These are phyloP conservation scores for Ophiosphaerella korrae DNA, from an alignment of 2,329 filamentous ascomycete species.

Conservation along the genomic window DNA sequence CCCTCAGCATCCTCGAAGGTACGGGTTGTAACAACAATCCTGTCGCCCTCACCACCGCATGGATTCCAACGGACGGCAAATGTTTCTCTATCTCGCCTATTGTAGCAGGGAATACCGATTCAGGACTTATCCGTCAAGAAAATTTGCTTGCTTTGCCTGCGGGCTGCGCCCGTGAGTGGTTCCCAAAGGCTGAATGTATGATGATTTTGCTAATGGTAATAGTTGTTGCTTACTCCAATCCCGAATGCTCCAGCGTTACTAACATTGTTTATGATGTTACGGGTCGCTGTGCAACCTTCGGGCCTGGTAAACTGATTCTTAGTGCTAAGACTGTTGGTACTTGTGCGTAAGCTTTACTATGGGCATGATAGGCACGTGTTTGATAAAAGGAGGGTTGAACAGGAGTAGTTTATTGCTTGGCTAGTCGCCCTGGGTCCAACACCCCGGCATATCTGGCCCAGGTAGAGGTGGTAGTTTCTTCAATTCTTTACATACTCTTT, in stretches of 20 bases:
- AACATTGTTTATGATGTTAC: slow-evolving; percentile 5
- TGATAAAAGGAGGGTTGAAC: not conserved
- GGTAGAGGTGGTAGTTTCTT: not conserved
- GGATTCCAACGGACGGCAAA: slow-evolving; percentile 17
- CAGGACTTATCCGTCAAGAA: slow-evolving; percentile 1
- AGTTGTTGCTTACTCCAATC: slow-evolving; percentile 11
- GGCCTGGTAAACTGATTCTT: slow-evolving; percentile 10
- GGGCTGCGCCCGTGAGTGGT: slow-evolving; percentile 17
- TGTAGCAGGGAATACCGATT: slow-evolving; percentile 18
- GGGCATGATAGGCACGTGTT: not conserved
- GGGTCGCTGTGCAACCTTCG: slow-evolving; percentile 14
- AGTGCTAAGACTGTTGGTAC: slow-evolving; percentile 17
- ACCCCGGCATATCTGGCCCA: slow-evolving; percentile 5
- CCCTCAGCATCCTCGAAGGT: slow-evolving; percentile 16
- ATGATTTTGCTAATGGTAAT: not conserved
- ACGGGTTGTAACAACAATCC: slow-evolving; percentile 13
- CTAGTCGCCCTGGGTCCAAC: slow-evolving; percentile 10
- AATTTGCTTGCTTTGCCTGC: slow-evolving; percentile 6
- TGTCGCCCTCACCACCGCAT: slow-evolving; percentile 13
- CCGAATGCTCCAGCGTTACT: slow-evolving; percentile 6
- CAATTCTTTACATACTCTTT: not conserved
- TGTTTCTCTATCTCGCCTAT: slow-evolving; percentile 21
- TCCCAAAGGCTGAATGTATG: not conserved
- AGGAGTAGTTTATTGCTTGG: not conserved
- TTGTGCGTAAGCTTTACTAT: slow-evolving; percentile 5